These are phyloP conservation scores for Linum usitatissimum DNA, from an alignment of 345 rosid species.

Conservation along the genomic window DNA sequence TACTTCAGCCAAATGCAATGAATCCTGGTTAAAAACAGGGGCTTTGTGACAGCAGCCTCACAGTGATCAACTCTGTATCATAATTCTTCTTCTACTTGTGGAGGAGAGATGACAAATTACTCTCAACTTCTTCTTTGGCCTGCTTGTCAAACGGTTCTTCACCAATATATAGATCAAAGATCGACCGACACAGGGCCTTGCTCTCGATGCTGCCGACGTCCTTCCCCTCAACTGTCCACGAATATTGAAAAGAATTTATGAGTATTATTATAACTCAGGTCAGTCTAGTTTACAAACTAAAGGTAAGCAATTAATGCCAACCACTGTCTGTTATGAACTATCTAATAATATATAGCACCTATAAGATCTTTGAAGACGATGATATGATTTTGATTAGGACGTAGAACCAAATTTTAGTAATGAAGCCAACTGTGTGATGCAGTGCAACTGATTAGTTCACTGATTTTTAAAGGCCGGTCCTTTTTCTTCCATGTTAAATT, in stretches of 20 bases:
- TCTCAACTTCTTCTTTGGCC: constrained; percentile 64
- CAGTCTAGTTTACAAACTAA: background rate
- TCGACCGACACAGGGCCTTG: constrained; percentile 60
- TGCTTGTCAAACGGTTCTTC: constrained; percentile 64
- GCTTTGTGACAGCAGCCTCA: too few species aligned
- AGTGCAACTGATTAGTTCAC: background rate
- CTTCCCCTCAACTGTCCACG: constrained; percentile 52
- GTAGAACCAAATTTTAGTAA: background rate
- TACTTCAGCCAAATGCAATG: background rate
- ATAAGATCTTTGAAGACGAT: background rate
- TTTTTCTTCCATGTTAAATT: too few species aligned
- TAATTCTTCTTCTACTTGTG: constrained; percentile 11
- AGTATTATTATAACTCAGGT: too few species aligned
- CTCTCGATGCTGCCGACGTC: constrained; percentile 72
- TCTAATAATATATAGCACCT: background rate
- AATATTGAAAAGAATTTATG: background rate
- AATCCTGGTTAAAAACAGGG: too few species aligned
- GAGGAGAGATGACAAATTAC: constrained; percentile 41
- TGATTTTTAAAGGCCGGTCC: too few species aligned
- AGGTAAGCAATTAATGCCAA: background rate
- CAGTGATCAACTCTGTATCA: background rate
- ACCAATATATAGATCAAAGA: constrained; percentile 72
- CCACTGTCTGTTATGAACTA: too few species aligned
- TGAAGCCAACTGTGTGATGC: background rate
- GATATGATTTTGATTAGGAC: too few species aligned